phyloP scores from a whole-genome alignment of 2,329 filamentous ascomycete species.

The Sarocladium kiliense region DNA sequence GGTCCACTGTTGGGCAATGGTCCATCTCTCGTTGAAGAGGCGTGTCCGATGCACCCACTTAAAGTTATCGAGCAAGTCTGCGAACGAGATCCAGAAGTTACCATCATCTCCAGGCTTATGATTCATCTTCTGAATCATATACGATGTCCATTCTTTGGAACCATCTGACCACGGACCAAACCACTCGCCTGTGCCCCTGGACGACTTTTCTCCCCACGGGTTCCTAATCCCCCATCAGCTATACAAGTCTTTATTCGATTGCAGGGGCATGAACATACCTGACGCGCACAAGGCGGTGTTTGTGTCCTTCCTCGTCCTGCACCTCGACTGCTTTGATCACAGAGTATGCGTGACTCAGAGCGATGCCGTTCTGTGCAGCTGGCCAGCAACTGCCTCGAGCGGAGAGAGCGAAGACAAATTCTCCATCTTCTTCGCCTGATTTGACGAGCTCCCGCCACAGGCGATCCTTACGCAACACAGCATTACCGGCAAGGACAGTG shows the following conservation, averaged over 20 bases:
- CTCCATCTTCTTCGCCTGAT: slow-evolving; percentile 45
- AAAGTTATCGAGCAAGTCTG: slow-evolving; percentile 40
- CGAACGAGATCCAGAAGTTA: slow-evolving; percentile 41
- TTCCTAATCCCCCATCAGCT: slow-evolving; percentile 41
- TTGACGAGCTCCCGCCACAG: slow-evolving; percentile 67
- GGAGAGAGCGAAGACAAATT: slow-evolving; percentile 55
- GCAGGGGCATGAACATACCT: slow-evolving; percentile 27
- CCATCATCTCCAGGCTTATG: slow-evolving; percentile 67
- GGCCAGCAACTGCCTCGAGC: slow-evolving; percentile 16
- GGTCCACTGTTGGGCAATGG: slow-evolving; percentile 39
- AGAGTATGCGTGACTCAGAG: slow-evolving; percentile 45
- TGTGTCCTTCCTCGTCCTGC: slow-evolving; percentile 32
- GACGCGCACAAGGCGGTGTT: slow-evolving; percentile 35
- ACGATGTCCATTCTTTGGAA: slow-evolving; percentile 66
- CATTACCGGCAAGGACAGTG: slow-evolving; percentile 48
- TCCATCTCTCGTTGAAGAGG: slow-evolving; percentile 41
- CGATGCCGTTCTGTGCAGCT: slow-evolving; percentile 31
- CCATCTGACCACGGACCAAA: slow-evolving; percentile 70
- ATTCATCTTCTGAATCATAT: slow-evolving; percentile 62
- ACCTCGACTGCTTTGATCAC: slow-evolving; percentile 42
- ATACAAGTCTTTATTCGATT: no score
- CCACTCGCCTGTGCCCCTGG: slow-evolving; percentile 52
- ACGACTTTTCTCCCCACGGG: slow-evolving; percentile 59
- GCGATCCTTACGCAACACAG: slow-evolving; percentile 59
- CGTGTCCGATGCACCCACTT: slow-evolving; percentile 38